Evolutionary conservation across 1,139 yeast species (phyloP), one percentile per base, ranked within the genome.

Genomic region (Hansenula sp.): DNA sequence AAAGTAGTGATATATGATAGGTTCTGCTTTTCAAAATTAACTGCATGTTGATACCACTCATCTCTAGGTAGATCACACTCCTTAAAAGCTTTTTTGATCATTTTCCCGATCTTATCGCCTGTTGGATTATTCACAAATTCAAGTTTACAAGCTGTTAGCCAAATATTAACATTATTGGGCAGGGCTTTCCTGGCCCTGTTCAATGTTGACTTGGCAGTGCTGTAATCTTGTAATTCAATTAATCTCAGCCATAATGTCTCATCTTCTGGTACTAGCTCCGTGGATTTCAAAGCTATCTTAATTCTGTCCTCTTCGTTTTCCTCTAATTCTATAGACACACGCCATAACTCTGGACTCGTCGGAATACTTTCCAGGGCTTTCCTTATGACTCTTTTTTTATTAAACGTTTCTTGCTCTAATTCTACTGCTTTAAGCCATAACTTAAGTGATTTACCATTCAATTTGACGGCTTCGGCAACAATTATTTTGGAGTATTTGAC

Each of bases 361-460:
- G 89, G 88, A 6, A 79, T 51, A 35, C 66, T 68, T 45, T 77
- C 83, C 18, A 84, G 61, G 0, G 80, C 87, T 52, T 74, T 79
- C 69, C 84, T 80, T 28, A 86, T 61, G 0, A 87, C 73, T 45
- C 78, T 68, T 41, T 76, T 72, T 50, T 80, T 75, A 0, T 83
- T 69, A 5, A 69, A 55, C 0, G 51, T 46, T 38, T 83, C 90
- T 1, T 66, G 67, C 57, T 91, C 96, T 34, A 87, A 65, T 4
- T 78, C 80, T 38, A 72, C 62, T 0, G 96, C 95, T 46, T 75
- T 75, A 3, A 79, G 47, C 99, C 99, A 93, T 13, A 93, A 63
- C 34, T 68, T 68, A 39, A 78, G 73, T 2, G 90, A 80, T 35
- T 64, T 66, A 0, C 79, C 75, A 43, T 81, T 76, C 54, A 68